These are phyloP conservation scores for Triticum monococcum DNA, from an alignment of 176 grass and related monocot species.

Conservation along the genomic window DNA sequence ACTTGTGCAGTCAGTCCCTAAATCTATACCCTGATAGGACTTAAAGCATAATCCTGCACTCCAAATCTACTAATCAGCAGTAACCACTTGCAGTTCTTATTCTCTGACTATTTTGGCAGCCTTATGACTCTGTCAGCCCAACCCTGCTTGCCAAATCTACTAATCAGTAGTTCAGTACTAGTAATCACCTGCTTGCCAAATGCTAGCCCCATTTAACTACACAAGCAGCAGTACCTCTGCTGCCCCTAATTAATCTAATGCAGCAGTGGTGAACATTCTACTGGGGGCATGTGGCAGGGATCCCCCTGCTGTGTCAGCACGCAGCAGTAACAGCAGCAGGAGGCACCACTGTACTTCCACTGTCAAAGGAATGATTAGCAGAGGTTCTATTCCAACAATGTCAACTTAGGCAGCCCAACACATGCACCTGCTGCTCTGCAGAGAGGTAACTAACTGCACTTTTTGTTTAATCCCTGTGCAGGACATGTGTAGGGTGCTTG, in stretches of 20 bases:
- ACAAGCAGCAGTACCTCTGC: not conserved
- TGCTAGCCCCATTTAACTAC: slow-evolving; percentile 34
- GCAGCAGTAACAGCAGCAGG: slow-evolving; percentile 41
- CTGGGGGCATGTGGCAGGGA: slow-evolving; percentile 39
- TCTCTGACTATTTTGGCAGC: not conserved
- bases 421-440: slow-evolving; percentile 16
- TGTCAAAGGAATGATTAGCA: slow-evolving; percentile 52
- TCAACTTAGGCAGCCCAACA: slow-evolving; percentile 43
- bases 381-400: slow-evolving; percentile 31
- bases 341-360: slow-evolving; percentile 1
- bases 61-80: slow-evolving; percentile 14
- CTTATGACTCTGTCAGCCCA: slow-evolving; percentile 26
- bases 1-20: not conserved
- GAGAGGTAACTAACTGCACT: slow-evolving; percentile 37
- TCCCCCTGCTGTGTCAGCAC: slow-evolving; percentile 34
- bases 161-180: too few relatives aligned
- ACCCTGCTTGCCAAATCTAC: not conserved
- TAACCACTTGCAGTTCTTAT: not conserved
- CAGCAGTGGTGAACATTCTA: slow-evolving; percentile 46
- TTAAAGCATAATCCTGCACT: not conserved
- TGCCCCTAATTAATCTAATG: slow-evolving; percentile 18
- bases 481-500: slow-evolving; percentile 30
- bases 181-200: slow-evolving; percentile 11
- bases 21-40: not conserved
- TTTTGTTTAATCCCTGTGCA: slow-evolving; percentile 31